Conservation (phyloP, 495 filamentous ascomycete species). For the Apiosordaria backusii region DNA sequence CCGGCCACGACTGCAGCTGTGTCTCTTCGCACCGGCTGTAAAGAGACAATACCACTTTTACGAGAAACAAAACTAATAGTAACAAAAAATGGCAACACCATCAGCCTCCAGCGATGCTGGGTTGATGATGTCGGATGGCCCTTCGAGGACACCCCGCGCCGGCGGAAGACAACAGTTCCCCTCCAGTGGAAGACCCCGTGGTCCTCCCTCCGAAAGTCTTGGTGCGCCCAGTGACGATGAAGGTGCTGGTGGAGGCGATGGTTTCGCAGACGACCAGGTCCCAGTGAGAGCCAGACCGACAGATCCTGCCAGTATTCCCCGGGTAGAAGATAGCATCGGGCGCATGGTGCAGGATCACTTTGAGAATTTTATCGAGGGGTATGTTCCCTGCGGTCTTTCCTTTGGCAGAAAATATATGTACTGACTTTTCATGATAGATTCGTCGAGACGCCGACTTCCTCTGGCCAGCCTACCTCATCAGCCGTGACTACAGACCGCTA, state of each 20-base stretch:
- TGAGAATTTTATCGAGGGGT: constrained; percentile 85
- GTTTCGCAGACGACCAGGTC: constrained; percentile 57
- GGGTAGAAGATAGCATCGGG: constrained; percentile 83
- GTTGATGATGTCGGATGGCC: constrained; percentile 43
- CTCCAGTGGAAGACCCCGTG: constrained; percentile 54
- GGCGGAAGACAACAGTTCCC: constrained; percentile 29
- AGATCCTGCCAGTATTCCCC: constrained; percentile 62
- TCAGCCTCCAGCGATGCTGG: constrained; percentile 46
- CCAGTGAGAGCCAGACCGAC: constrained; percentile 54
- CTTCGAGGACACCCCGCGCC: constrained; percentile 37
- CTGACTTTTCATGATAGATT: constrained; percentile 46
- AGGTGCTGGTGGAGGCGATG: constrained; percentile 53
- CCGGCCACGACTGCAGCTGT: not conserved
- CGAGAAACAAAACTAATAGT: not conserved
- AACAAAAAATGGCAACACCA: constrained; percentile 30
- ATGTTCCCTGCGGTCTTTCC: constrained; percentile 24
- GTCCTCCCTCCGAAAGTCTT: constrained; percentile 62
- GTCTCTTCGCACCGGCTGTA: not conserved
- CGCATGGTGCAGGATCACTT: constrained; percentile 82
- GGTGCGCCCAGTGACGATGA: constrained; percentile 62
- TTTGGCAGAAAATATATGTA: not conserved
- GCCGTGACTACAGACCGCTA: constrained; percentile 81
- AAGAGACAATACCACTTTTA: constrained; percentile 6
- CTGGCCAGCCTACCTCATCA: constrained; percentile 70
- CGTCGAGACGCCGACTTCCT: constrained; percentile 70